Percentiles rank a stretch among this genome's conserved stretches.
phyloP scores from a whole-genome alignment of 2,329 filamentous ascomycete genomes.

The Penicillium italicum region DNA sequence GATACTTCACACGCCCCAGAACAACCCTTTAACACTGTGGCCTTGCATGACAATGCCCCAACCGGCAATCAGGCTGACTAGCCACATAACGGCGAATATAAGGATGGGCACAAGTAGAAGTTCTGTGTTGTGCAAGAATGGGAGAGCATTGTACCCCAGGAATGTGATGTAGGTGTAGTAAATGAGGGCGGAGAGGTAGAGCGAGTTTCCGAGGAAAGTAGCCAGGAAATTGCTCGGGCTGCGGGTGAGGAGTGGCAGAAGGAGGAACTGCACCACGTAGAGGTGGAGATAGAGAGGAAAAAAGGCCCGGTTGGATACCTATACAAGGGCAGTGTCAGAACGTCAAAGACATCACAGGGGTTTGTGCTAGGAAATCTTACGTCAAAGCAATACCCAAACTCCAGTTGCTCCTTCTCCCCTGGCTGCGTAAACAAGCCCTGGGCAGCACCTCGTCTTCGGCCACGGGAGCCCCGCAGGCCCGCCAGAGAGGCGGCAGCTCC shows the following conservation, averaged over 20 bases:
- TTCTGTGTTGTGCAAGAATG: constrained; percentile 65
- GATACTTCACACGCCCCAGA: constrained; percentile 40
- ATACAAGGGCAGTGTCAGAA: neutral
- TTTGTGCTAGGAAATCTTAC: constrained; percentile 40
- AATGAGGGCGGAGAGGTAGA: constrained; percentile 62
- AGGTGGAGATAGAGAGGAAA: constrained; percentile 65
- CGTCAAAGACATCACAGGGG: neutral
- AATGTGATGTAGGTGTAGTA: constrained; percentile 69
- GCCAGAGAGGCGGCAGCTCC: constrained; percentile 44
- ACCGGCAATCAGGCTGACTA: constrained; percentile 47
- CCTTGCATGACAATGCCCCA: constrained; percentile 47
- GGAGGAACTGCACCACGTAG: constrained; percentile 64
- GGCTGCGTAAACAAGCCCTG: constrained; percentile 59
- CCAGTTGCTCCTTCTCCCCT: constrained; percentile 56
- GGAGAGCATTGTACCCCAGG: constrained; percentile 65
- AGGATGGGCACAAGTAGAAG: constrained; percentile 60
- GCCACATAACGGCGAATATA: constrained; percentile 59
- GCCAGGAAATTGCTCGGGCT: constrained; percentile 41
- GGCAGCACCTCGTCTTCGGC: constrained; percentile 47
- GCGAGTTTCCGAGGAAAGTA: constrained; percentile 61
- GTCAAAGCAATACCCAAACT: constrained; percentile 70
- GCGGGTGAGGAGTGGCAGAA: constrained; percentile 56
- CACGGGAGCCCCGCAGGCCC: constrained; percentile 44
- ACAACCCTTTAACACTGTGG: constrained; percentile 41
- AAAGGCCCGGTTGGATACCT: constrained; percentile 63